These are phyloP conservation scores for Rhizomucor miehei DNA, from an alignment of 371 early-diverging fungal genomes.

Conservation along the genomic window DNA sequence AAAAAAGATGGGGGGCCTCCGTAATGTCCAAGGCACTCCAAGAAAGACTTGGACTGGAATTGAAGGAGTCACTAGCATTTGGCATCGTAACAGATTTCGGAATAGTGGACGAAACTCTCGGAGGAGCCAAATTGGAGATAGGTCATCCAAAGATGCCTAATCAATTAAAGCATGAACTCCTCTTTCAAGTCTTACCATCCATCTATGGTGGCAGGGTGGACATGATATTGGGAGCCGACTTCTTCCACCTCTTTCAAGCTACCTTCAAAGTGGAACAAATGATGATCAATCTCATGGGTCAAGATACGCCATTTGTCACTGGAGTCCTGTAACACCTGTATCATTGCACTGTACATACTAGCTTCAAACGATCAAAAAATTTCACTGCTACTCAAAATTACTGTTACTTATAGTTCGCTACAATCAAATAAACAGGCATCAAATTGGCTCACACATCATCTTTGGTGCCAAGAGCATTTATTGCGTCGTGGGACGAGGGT, in stretches of 20 bases:
- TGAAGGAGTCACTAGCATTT: conserved; percentile 6
- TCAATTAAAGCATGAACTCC: conserved; percentile 8
- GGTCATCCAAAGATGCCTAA: conserved; percentile 15
- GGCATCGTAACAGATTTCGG: conserved; percentile 27
- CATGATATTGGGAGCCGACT: conserved; percentile 31
- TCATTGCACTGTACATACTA: no score
- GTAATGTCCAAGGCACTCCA: conserved; percentile 23
- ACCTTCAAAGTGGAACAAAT: conserved; percentile 20
- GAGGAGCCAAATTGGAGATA: conserved; percentile 14
- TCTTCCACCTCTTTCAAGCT: conserved; percentile 21
- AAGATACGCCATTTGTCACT: conserved; percentile 20
- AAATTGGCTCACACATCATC: no score
- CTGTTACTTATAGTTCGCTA: no score
- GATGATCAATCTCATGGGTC: conserved; percentile 14
- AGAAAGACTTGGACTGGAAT: conserved; percentile 7
- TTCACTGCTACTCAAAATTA: no score
- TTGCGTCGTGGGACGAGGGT: no score
- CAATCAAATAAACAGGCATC: no score
- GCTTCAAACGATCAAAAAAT: no score
- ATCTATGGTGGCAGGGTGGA: conserved; percentile 28
- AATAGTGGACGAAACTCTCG: conserved; percentile 13
- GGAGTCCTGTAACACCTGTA: background rate
- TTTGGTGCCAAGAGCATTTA: no score
- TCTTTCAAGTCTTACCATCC: conserved; percentile 23
- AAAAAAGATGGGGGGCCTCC: conserved; percentile 25